Conservation (phyloP, 2,329 filamentous ascomycete genomes). For the Fusarium subglutinans region DNA sequence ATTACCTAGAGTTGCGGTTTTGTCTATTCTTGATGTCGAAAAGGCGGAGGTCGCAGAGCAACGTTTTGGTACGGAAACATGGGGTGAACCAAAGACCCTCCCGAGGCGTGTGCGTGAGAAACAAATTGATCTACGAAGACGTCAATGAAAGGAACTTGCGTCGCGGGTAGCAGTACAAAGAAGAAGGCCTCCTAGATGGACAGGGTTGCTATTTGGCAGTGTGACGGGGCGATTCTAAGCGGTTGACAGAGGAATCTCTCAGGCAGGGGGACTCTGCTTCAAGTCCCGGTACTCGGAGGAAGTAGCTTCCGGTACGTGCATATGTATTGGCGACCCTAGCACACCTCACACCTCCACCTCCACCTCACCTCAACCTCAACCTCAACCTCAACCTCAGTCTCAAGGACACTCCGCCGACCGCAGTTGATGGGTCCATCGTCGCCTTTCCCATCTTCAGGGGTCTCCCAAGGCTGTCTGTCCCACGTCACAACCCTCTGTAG, state of each 20-base stretch:
- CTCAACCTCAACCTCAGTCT: neutral
- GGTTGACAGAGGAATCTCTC: neutral
- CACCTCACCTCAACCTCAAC: too few relatives aligned
- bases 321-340: neutral
- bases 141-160: neutral
- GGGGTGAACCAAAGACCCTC: slow-evolving; percentile 10
- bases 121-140: slow-evolving; percentile 23
- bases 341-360: neutral
- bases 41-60: slow-evolving; percentile 30
- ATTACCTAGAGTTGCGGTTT: slow-evolving; percentile 1
- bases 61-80: slow-evolving; percentile 11
- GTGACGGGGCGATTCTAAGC: neutral
- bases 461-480: slow-evolving; percentile 23
- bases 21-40: slow-evolving; percentile 15
- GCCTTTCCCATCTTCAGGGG: slow-evolving; percentile 24
- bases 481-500: slow-evolving; percentile 23
- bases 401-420: slow-evolving; percentile 15
- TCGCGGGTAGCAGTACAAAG: slow-evolving; percentile 6
- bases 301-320: neutral
- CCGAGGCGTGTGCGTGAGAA: slow-evolving; percentile 20
- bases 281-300: slow-evolving; percentile 10
- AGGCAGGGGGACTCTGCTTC: neutral
- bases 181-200: slow-evolving; percentile 1
- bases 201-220: neutral
- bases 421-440: slow-evolving; percentile 18